Evolutionary conservation across 306 rosid species (phyloP).

Genomic region (Cicer cuneatum): DNA sequence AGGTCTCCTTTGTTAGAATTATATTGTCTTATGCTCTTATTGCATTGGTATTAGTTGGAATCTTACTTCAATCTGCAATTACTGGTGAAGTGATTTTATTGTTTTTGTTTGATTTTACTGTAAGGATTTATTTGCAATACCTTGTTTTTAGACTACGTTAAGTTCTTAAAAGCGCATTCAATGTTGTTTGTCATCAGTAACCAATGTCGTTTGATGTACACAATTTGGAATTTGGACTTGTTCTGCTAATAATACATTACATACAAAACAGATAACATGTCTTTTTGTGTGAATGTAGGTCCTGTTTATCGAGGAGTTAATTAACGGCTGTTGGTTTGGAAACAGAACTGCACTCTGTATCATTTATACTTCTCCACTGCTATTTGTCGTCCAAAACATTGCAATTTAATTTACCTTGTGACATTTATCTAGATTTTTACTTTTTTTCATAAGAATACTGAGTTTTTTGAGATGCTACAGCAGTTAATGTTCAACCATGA

Average conservation of each 20-base stretch:
- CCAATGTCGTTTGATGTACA: neutral
- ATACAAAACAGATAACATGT: neutral
- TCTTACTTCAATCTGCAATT: neutral
- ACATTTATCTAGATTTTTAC: slow-evolving; percentile 20
- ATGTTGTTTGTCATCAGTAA: neutral
- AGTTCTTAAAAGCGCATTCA: too few relatives aligned
- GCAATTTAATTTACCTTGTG: slow-evolving; percentile 22
- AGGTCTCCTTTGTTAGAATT: neutral
- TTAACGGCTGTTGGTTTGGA: slow-evolving; percentile 10
- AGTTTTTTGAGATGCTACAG: slow-evolving; percentile 2
- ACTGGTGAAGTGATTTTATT: too few relatives aligned
- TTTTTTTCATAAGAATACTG: neutral
- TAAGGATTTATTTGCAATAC: too few relatives aligned
- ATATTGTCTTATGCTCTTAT: neutral
- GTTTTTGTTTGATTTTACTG: too few relatives aligned
- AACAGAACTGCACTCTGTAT: neutral
- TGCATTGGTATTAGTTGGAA: neutral
- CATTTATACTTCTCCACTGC: neutral
- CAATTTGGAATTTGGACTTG: neutral
- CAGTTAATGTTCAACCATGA: slow-evolving; percentile 14
- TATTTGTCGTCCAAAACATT: slow-evolving; percentile 31
- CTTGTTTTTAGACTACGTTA: too few relatives aligned
- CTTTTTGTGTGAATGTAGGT: slow-evolving; percentile 27
- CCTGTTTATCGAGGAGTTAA: slow-evolving; percentile 1
- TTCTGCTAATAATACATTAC: neutral